phyloP scores from a whole-genome alignment of 495 filamentous ascomycete genomes.

The Tuber indicum region DNA sequence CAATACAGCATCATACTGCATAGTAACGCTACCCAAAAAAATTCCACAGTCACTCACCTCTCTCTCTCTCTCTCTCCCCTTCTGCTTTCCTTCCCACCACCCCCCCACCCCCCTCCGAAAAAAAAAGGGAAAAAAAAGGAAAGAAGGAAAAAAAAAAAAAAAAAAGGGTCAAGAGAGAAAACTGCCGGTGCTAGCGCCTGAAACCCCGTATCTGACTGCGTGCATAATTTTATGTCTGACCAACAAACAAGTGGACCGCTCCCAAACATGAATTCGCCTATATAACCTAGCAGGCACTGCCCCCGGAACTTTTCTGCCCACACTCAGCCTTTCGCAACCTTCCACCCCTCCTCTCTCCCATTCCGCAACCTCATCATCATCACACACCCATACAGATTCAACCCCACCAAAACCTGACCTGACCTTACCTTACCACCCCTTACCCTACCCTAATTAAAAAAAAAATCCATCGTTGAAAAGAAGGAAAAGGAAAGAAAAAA shows the following conservation, averaged over 20 bases:
- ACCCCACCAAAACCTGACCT: neutral
- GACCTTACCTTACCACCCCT: slow-evolving; percentile 32
- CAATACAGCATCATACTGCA: neutral
- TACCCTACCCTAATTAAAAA: slow-evolving; percentile 27
- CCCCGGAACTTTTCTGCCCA: slow-evolving; percentile 5
- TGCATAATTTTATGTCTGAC: slow-evolving; percentile 40
- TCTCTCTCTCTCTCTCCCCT: neutral
- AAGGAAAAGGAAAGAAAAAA: too few species aligned
- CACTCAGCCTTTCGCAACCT: neutral
- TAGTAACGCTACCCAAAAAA: neutral
- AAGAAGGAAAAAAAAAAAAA: neutral
- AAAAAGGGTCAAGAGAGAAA: slow-evolving; percentile 16
- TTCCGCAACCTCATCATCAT: neutral
- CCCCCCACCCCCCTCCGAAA: neutral
- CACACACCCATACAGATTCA: neutral
- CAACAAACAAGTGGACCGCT: slow-evolving; percentile 30
- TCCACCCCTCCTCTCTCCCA: neutral
- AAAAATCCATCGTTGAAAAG: neutral
- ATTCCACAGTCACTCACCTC: neutral
- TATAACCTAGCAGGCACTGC: slow-evolving; percentile 32
- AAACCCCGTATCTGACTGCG: slow-evolving; percentile 39
- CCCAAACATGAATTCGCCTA: slow-evolving; percentile 36
- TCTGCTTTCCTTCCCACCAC: too few species aligned
- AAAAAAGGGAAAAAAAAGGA: neutral
- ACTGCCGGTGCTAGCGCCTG: slow-evolving; percentile 37